Conservation (phyloP, 2,329 filamentous ascomycete species). For the Talaromyces sp. region DNA sequence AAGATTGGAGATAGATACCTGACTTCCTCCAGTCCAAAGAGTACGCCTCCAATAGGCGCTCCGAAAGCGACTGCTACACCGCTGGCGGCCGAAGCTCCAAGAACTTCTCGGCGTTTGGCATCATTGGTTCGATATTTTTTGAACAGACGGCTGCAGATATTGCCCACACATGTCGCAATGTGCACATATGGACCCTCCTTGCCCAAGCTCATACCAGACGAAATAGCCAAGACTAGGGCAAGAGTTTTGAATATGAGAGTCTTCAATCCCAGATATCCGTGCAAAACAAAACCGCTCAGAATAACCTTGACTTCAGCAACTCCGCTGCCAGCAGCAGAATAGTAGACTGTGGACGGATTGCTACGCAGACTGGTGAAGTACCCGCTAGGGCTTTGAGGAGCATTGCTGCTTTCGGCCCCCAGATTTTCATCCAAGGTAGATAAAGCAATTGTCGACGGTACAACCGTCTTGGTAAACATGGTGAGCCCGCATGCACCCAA, state of each 20-base stretch:
- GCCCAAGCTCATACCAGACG: slow-evolving; percentile 86
- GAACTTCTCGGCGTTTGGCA: slow-evolving; percentile 84
- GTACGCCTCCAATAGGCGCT: slow-evolving; percentile 80
- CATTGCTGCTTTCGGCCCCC: slow-evolving; percentile 59
- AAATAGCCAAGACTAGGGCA: slow-evolving; percentile 80
- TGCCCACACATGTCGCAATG: slow-evolving; percentile 90
- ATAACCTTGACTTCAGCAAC: slow-evolving; percentile 98
- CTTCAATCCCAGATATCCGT: slow-evolving; percentile 87
- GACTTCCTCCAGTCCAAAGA: slow-evolving; percentile 94
- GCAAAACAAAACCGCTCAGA: slow-evolving; percentile 93
- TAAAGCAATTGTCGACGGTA: slow-evolving; percentile 82
- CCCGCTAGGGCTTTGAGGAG: slow-evolving; percentile 41
- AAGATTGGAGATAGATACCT: slow-evolving; percentile 34
- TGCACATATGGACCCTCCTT: slow-evolving; percentile 98
- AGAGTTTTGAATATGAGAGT: slow-evolving; percentile 82
- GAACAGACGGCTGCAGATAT: slow-evolving; percentile 92
- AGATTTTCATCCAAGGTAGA: slow-evolving; percentile 91
- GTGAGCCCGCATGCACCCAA: slow-evolving; percentile 73
- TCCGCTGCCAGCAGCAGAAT: slow-evolving; percentile 90
- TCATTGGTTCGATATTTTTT: slow-evolving; percentile 92
- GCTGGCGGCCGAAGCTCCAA: slow-evolving; percentile 88
- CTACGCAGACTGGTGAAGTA: slow-evolving; percentile 31
- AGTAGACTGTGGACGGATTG: slow-evolving; percentile 79
- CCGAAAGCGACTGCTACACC: slow-evolving; percentile 94
- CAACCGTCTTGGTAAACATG: slow-evolving; percentile 85